Evolutionary conservation across 1,284 basidiomycete genomes (phyloP).

Genomic region (Cronartium ribicola): DNA sequence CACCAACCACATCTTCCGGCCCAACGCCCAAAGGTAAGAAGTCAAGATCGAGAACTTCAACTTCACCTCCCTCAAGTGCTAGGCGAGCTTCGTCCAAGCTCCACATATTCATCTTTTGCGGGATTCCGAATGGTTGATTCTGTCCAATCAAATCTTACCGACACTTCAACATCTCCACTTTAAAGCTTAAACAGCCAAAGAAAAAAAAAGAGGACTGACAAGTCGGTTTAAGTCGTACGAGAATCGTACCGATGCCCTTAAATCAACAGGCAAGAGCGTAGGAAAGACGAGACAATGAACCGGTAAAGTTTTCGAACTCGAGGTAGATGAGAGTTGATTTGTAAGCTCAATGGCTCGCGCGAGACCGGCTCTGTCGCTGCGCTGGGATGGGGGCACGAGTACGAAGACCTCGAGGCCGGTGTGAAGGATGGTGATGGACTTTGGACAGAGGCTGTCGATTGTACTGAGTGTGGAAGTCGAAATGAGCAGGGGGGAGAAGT

Average conservation of each 20-base stretch:
- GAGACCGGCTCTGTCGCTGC: background rate
- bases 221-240: conserved; percentile 3
- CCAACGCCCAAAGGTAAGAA: conserved; percentile 8
- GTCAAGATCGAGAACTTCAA: background rate
- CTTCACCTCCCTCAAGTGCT: background rate
- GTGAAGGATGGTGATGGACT: conserved; percentile 8
- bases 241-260: conserved; percentile 20
- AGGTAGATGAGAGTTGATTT: background rate
- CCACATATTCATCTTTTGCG: conserved; percentile 10
- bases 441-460: background rate
- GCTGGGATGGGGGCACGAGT: conserved; percentile 6
- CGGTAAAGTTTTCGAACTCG: background rate
- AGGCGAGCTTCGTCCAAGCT: conserved; percentile 3
- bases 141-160: background rate
- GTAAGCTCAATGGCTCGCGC: background rate
- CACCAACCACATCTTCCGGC: background rate
- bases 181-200: background rate
- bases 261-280: conserved; percentile 20
- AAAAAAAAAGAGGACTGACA: conserved; percentile 2
- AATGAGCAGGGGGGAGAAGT: conserved; percentile 6
- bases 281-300: conserved; percentile 30
- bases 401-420: conserved; percentile 30
- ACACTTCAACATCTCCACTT: background rate
- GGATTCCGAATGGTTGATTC: background rate
- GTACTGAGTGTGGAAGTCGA: background rate